Evolutionary conservation across 2,329 filamentous ascomycete genomes (phyloP).

Genomic region (Curvularia hawaiiensis): DNA sequence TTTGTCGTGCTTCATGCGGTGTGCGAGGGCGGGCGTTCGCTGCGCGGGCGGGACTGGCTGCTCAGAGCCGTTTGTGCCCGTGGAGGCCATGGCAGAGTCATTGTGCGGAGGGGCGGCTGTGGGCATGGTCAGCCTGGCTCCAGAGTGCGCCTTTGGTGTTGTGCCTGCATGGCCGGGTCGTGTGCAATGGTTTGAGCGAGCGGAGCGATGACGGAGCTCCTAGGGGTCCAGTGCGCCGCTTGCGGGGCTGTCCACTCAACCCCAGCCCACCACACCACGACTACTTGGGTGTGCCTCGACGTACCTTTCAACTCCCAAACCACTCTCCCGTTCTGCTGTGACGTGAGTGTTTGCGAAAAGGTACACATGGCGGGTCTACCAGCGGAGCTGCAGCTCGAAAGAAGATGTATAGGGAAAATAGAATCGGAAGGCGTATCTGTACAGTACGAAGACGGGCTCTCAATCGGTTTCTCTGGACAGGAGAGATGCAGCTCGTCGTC

Average conservation of each 20-base stretch:
- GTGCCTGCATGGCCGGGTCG: conserved; percentile 32
- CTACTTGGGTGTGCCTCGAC: conserved; percentile 5
- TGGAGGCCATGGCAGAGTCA: conserved; percentile 28
- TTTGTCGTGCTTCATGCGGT: conserved; percentile 76
- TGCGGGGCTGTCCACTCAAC: conserved; percentile 14
- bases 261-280: neutral
- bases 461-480: conserved; percentile 5
- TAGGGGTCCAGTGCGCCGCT: conserved; percentile 22
- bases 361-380: conserved; percentile 38
- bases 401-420: conserved; percentile 32
- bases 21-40: conserved; percentile 66
- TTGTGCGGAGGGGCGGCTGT: conserved; percentile 34
- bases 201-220: conserved; percentile 30
- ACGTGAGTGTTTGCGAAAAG: conserved; percentile 35
- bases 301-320: conserved; percentile 23
- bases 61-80: conserved; percentile 23
- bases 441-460: conserved; percentile 1
- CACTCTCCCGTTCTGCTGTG: conserved; percentile 12
- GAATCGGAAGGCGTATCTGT: conserved; percentile 4
- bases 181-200: conserved; percentile 24
- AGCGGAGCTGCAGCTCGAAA: conserved; percentile 36
- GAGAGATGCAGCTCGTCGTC: conserved; percentile 6
- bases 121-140: conserved; percentile 35
- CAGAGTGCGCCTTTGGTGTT: conserved; percentile 12
- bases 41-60: conserved; percentile 7